Percentiles rank a stretch among this genome's conserved stretches.
Conservation (phyloP, 2,329 filamentous ascomycete species). For the Aspergillus fumigatus region DNA sequence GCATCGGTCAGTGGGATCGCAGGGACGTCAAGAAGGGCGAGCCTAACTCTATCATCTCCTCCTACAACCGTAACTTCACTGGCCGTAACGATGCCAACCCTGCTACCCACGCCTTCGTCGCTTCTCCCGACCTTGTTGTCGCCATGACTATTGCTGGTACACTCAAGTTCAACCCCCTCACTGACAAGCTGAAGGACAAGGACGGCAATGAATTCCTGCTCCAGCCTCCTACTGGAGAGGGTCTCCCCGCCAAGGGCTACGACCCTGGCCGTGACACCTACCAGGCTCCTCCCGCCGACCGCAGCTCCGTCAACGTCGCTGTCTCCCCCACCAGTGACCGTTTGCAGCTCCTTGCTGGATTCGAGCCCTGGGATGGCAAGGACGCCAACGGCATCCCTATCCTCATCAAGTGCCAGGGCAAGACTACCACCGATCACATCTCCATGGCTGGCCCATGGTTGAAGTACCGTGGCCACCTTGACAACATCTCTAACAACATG, state of each 20-base stretch:
- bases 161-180: slow-evolving; percentile 91
- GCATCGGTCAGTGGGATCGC: slow-evolving; percentile 95
- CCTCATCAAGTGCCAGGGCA: slow-evolving; percentile 92
- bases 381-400: slow-evolving; percentile 80
- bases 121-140: slow-evolving; percentile 84
- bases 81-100: slow-evolving; percentile 96
- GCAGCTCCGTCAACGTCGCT: slow-evolving; percentile 66
- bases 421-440: slow-evolving; percentile 96
- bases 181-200: slow-evolving; percentile 87
- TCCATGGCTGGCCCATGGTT: slow-evolving; percentile 96
- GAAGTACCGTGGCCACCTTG: slow-evolving; percentile 97
- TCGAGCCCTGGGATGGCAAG: slow-evolving; percentile 87
- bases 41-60: slow-evolving; percentile 94
- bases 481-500: slow-evolving; percentile 99
- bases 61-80: slow-evolving; percentile 99
- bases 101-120: slow-evolving; percentile 88
- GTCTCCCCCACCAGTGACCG: slow-evolving; percentile 89
- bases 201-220: slow-evolving; percentile 96
- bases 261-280: slow-evolving; percentile 91
- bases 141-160: slow-evolving; percentile 79
- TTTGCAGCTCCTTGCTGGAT: slow-evolving; percentile 85
- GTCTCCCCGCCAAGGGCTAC: slow-evolving; percentile 76
- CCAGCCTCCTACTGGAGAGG: slow-evolving; percentile 70
- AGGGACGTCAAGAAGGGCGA: slow-evolving; percentile 90
- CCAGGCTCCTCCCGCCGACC: slow-evolving; percentile 85